phyloP scores from a whole-genome alignment of 2,329 filamentous ascomycete genomes.

The Penicillium hordei region DNA sequence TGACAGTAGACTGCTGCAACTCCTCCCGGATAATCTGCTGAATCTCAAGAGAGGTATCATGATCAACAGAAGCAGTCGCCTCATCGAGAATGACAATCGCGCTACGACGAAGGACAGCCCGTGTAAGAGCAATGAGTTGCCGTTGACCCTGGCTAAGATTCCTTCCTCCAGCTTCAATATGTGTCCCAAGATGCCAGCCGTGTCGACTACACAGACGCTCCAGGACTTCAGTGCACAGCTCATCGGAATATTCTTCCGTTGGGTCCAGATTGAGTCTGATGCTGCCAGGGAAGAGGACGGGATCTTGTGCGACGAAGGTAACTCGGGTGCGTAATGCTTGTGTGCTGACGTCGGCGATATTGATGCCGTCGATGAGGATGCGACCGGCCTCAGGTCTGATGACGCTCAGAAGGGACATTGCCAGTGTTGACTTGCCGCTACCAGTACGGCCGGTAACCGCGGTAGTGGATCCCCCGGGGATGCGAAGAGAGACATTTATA shows the following conservation, averaged over 20 bases:
- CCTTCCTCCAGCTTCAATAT: slow-evolving; percentile 60
- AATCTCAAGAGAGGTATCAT: slow-evolving; percentile 56
- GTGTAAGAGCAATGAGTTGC: slow-evolving; percentile 63
- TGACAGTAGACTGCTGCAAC: slow-evolving; percentile 53
- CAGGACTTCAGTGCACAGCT: slow-evolving; percentile 55
- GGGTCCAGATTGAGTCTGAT: slow-evolving; percentile 65
- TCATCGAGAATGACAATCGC: slow-evolving; percentile 66
- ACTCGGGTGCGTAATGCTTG: slow-evolving; percentile 61
- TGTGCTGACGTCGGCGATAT: slow-evolving; percentile 59
- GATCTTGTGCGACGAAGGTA: slow-evolving; percentile 67
- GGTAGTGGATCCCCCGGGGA: slow-evolving; percentile 75
- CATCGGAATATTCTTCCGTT: slow-evolving; percentile 56
- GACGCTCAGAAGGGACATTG: slow-evolving; percentile 59
- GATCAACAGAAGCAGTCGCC: slow-evolving; percentile 64
- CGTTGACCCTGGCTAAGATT: slow-evolving; percentile 66
- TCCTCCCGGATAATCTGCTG: slow-evolving; percentile 40
- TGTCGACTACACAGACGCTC: slow-evolving; percentile 56
- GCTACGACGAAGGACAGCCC: slow-evolving; percentile 62
- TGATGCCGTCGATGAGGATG: slow-evolving; percentile 61
- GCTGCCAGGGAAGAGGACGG: slow-evolving; percentile 62
- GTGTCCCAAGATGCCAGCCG: slow-evolving; percentile 56
- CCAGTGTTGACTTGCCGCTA: slow-evolving; percentile 79
- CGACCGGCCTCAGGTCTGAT: slow-evolving; percentile 54
- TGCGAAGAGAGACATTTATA: slow-evolving; percentile 64
- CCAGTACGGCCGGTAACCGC: slow-evolving; percentile 78